Conservation (phyloP, 2,329 filamentous ascomycete genomes). For the Cladosporium sp. region DNA sequence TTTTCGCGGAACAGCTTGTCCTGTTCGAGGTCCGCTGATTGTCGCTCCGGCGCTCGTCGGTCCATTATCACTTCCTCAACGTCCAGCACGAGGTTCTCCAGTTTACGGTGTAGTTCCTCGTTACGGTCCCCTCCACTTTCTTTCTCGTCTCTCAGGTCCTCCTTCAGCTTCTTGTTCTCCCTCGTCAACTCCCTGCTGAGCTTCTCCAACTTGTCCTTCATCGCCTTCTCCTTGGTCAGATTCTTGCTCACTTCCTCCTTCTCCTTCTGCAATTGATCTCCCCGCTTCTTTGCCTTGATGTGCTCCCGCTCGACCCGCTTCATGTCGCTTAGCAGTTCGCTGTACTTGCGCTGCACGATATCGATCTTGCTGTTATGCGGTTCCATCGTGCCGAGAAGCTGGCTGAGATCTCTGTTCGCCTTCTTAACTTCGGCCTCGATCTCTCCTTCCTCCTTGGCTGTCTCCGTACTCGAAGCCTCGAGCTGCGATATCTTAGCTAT, state of each 20-base stretch:
- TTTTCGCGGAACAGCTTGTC: conserved; percentile 82
- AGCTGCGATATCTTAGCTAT: conserved; percentile 93
- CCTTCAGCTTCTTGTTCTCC: conserved; percentile 98
- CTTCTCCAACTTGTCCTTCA: conserved; percentile 97
- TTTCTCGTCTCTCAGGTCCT: conserved; percentile 82
- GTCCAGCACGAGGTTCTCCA: conserved; percentile 76
- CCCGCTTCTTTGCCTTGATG: conserved; percentile 91
- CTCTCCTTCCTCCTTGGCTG: conserved; percentile 93
- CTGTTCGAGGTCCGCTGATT: conserved; percentile 81
- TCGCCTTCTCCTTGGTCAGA: conserved; percentile 80
- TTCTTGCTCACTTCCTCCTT: conserved; percentile 88
- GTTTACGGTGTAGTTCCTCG: conserved; percentile 79
- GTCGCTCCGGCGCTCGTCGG: conserved; percentile 76
- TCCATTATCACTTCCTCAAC: conserved; percentile 86
- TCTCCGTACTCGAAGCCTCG: conserved; percentile 87
- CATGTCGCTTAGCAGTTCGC: conserved; percentile 89
- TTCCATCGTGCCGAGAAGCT: conserved; percentile 83
- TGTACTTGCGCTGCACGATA: conserved; percentile 84
- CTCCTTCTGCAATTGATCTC: conserved; percentile 93
- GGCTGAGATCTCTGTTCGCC: conserved; percentile 85
- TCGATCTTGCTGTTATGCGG: conserved; percentile 90
- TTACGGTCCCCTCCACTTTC: conserved; percentile 82
- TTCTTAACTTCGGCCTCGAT: conserved; percentile 95
- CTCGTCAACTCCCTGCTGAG: conserved; percentile 90
- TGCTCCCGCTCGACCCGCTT: conserved; percentile 93